Conservation (phyloP, 371 early-diverging fungal genomes). For the Rhizomucor miehei region DNA sequence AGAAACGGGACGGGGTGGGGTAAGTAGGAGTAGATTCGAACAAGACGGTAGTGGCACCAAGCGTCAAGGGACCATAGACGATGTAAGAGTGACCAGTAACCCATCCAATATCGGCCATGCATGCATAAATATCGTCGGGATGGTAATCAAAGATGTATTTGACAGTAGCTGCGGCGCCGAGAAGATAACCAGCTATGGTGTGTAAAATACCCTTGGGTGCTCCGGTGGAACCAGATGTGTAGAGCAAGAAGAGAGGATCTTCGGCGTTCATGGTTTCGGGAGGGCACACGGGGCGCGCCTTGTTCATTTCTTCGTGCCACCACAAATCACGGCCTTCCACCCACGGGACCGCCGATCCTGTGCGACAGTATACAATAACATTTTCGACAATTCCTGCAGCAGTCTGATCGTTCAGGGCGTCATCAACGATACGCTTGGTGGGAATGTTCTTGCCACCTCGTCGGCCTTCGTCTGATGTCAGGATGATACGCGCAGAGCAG, state of each 20-base stretch:
- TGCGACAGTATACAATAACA: slow-evolving; percentile 87
- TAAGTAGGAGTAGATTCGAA: slow-evolving; percentile 92
- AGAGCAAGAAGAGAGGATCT: slow-evolving; percentile 95
- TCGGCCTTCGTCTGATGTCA: slow-evolving; percentile 86
- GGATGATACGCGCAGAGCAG: slow-evolving; percentile 71
- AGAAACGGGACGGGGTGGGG: slow-evolving; percentile 81
- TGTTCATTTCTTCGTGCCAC: slow-evolving; percentile 82
- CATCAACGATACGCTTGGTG: slow-evolving; percentile 90
- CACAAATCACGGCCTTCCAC: slow-evolving; percentile 76
- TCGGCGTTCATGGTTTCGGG: slow-evolving; percentile 85
- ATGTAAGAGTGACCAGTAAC: slow-evolving; percentile 87
- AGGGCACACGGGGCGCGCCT: slow-evolving; percentile 76
- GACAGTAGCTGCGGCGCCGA: slow-evolving; percentile 87
- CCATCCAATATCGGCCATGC: slow-evolving; percentile 83
- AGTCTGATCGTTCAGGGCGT: slow-evolving; percentile 65
- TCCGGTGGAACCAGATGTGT: slow-evolving; percentile 98
- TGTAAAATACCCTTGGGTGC: slow-evolving; percentile 95
- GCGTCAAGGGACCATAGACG: slow-evolving; percentile 91
- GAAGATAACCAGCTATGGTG: slow-evolving; percentile 94
- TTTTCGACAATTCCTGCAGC: slow-evolving; percentile 65
- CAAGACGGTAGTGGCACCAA: slow-evolving; percentile 91
- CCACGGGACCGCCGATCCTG: slow-evolving; percentile 73
- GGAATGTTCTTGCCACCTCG: slow-evolving; percentile 91
- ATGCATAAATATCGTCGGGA: slow-evolving; percentile 78
- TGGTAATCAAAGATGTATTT: slow-evolving; percentile 94